Percentiles rank a stretch among this genome's conserved stretches.
phyloP scores from a whole-genome alignment of 2,329 filamentous ascomycete genomes.

The Aspergillus tubingensis region DNA sequence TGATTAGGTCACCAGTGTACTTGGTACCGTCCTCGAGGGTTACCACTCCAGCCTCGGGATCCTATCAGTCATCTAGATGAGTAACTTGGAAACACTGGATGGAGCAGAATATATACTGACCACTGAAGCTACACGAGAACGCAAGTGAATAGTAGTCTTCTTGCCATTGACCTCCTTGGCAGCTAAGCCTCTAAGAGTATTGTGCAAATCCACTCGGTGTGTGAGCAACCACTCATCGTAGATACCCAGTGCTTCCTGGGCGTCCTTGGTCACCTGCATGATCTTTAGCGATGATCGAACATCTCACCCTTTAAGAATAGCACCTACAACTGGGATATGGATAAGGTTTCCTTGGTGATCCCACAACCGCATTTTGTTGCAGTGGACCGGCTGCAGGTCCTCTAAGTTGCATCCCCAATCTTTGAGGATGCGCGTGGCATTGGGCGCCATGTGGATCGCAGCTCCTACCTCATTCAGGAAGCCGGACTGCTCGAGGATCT shows the following conservation, averaged over 20 bases:
- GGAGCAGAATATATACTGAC: conserved; percentile 19
- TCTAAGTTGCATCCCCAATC: conserved; percentile 31
- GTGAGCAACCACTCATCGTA: conserved; percentile 23
- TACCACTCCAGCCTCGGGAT: conserved; percentile 29
- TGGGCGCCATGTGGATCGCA: conserved; percentile 35
- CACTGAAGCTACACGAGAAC: conserved; percentile 21
- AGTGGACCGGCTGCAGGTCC: conserved; percentile 17
- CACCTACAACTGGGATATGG: conserved; percentile 1
- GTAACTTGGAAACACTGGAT: background rate
- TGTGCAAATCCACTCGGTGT: conserved; percentile 45
- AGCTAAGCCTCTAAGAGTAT: conserved; percentile 33
- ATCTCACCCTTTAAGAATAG: background rate
- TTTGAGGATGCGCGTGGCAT: conserved; percentile 32
- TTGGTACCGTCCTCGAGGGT: conserved; percentile 31
- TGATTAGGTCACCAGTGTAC: conserved; percentile 40
- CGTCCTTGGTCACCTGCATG: conserved; percentile 16
- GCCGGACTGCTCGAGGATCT: conserved; percentile 30
- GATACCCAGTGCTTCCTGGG: conserved; percentile 7
- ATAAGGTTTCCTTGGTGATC: conserved; percentile 6
- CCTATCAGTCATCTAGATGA: conserved; percentile 9
- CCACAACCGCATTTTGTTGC: conserved; percentile 17
- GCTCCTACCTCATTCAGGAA: conserved; percentile 39
- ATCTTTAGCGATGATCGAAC: background rate
- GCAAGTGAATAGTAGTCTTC: conserved; percentile 22
- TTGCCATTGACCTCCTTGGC: conserved; percentile 22